phyloP scores from a whole-genome alignment of 2,329 filamentous ascomycete species.

The Clarireedia paspali region DNA sequence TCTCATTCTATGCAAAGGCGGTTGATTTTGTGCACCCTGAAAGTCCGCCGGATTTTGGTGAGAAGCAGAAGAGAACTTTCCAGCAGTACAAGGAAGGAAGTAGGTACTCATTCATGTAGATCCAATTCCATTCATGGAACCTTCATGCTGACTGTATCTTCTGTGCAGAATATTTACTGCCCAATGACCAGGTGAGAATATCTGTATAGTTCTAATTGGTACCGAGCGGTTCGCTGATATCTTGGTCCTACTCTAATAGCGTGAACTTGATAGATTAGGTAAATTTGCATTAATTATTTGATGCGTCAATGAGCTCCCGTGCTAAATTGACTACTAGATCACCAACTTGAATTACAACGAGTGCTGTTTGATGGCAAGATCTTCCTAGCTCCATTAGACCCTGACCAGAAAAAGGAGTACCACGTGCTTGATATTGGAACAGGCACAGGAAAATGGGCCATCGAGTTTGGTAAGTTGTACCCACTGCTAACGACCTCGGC shows the following conservation, averaged over 20 bases:
- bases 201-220: not conserved
- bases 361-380: constrained; percentile 14
- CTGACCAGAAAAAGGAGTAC: constrained; percentile 14
- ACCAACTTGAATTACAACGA: constrained; percentile 16
- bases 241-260: not conserved
- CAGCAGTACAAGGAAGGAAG: constrained; percentile 30
- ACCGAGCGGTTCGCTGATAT: not conserved
- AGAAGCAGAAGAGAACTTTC: not conserved
- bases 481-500: not conserved
- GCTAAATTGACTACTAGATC: constrained; percentile 12
- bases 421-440: constrained; percentile 35
- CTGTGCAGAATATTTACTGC: constrained; percentile 20
- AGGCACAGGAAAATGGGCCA: constrained; percentile 54
- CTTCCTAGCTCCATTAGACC: constrained; percentile 21
- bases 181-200: constrained; percentile 19
- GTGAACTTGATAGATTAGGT: constrained; percentile 13
- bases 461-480: constrained; percentile 44
- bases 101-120: constrained; percentile 5
- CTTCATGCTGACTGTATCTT: not conserved
- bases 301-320: too few species aligned
- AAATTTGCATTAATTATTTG: not conserved
- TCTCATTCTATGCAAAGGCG: not conserved
- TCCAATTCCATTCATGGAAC: not conserved
- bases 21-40: not conserved
- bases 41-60: not conserved